Conservation (phyloP, 768 basidiomycete genomes). For the Lactarius psammicola region DNA sequence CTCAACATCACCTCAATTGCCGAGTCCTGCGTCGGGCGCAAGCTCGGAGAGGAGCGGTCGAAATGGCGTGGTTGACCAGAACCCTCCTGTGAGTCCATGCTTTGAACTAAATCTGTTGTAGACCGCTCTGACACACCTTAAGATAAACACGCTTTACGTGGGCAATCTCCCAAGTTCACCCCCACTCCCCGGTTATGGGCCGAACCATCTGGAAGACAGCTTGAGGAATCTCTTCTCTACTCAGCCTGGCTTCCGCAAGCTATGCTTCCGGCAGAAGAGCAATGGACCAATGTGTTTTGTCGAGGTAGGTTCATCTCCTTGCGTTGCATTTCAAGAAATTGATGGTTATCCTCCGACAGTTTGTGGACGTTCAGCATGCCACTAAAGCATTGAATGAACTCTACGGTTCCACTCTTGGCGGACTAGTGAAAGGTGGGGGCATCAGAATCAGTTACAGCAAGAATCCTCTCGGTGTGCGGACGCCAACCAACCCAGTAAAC, state of each 20-base stretch:
- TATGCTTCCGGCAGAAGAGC: conserved; percentile 94
- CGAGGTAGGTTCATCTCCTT: conserved; percentile 54
- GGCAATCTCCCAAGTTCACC: conserved; percentile 89
- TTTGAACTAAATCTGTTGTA: neutral
- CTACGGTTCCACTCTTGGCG: conserved; percentile 88
- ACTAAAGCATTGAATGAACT: conserved; percentile 85
- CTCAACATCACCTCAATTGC: conserved; percentile 69
- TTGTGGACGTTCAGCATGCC: conserved; percentile 85
- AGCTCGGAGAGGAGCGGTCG: conserved; percentile 41
- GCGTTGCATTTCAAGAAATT: neutral
- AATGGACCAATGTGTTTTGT: conserved; percentile 99
- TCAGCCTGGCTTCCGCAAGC: conserved; percentile 82
- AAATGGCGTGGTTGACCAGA: conserved; percentile 69
- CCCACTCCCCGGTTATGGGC: conserved; percentile 65
- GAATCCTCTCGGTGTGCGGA: conserved; percentile 93
- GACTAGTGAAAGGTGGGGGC: conserved; percentile 91
- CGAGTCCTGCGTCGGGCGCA: conserved; percentile 69
- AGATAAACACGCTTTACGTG: conserved; percentile 99
- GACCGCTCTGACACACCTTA: conserved; percentile 17
- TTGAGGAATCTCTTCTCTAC: conserved; percentile 78
- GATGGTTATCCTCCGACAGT: conserved; percentile 46
- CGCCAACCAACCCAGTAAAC: conserved; percentile 53
- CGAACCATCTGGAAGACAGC: conserved; percentile 82
- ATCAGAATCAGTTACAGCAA: conserved; percentile 97
- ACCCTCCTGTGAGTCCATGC: conserved; percentile 71